Conservation (phyloP, 768 basidiomycete species). For the Boletus subparvulus region DNA sequence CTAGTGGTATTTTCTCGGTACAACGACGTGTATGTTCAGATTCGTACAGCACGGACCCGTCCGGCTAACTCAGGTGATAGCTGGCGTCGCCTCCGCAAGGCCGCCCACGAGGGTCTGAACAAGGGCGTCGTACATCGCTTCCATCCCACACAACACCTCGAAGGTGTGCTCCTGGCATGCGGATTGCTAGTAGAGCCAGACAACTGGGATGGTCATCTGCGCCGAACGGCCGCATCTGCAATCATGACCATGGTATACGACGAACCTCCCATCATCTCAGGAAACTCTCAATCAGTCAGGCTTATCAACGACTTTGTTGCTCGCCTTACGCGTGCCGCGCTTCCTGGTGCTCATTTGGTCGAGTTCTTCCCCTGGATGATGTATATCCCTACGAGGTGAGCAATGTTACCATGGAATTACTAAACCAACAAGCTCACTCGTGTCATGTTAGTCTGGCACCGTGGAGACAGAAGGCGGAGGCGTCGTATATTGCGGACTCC, state of each 20-base stretch:
- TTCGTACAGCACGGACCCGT: not conserved
- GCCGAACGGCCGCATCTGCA: conserved; percentile 29
- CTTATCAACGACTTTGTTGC: conserved; percentile 22
- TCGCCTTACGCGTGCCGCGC: conserved; percentile 33
- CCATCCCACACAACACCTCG: conserved; percentile 5
- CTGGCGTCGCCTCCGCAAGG: conserved; percentile 10
- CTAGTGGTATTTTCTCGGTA: conserved; percentile 24
- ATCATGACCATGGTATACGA: conserved; percentile 30
- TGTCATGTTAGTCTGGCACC: not conserved
- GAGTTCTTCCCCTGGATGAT: conserved; percentile 38
- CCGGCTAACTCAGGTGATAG: not conserved
- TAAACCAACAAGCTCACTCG: not conserved
- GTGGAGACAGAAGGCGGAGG: conserved; percentile 3
- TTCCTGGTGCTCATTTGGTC: conserved; percentile 38
- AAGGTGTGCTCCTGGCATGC: conserved; percentile 10
- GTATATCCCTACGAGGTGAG: conserved; percentile 25
- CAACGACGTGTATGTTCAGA: conserved; percentile 4
- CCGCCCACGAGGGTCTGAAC: conserved; percentile 4
- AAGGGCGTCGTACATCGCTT: conserved; percentile 2
- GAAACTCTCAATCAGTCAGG: conserved; percentile 1
- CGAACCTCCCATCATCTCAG: conserved; percentile 9
- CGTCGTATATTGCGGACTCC: not conserved
- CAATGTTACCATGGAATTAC: not conserved
- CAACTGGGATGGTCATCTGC: conserved; percentile 34
- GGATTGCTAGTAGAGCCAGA: conserved; percentile 27